phyloP scores from a whole-genome alignment of 169 alveolate species.

The Eimeria maxima region DNA sequence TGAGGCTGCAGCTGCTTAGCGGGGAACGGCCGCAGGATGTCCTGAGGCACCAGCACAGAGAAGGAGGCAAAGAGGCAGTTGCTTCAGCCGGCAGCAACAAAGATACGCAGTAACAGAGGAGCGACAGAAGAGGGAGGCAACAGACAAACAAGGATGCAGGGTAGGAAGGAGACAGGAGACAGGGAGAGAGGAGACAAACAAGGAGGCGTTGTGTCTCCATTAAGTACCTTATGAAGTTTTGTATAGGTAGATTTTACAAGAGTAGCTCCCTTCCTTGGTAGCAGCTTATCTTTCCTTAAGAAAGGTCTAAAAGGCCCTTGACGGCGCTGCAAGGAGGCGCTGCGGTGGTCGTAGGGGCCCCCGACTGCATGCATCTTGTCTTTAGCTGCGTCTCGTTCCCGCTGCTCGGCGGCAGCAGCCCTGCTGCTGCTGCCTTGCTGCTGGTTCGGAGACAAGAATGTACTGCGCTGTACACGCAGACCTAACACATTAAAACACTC shows the following conservation, averaged over 20 bases:
- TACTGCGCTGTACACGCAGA: slow-evolving; percentile 58
- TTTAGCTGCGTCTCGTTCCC: not conserved
- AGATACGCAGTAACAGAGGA: not conserved
- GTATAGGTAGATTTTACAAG: slow-evolving; percentile 67
- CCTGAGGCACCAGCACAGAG: slow-evolving; percentile 28
- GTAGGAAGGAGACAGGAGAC: not conserved
- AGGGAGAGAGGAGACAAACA: not conserved
- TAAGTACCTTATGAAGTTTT: slow-evolving; percentile 78
- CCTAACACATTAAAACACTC: slow-evolving; percentile 80
- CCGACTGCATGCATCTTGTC: not conserved
- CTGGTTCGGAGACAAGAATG: not conserved
- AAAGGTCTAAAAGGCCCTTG: slow-evolving; percentile 79
- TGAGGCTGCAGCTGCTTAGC: slow-evolving; percentile 62
- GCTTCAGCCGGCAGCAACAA: not conserved
- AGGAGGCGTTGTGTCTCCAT: not conserved
- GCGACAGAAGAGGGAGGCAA: no score
- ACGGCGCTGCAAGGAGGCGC: not conserved
- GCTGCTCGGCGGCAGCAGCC: slow-evolving; percentile 23
- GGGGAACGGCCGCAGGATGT: slow-evolving; percentile 72
- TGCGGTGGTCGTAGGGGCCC: not conserved
- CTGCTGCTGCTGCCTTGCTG: slow-evolving; percentile 32
- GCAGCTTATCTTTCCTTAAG: slow-evolving; percentile 55
- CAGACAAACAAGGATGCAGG: not conserved
- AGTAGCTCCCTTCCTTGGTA: not conserved
- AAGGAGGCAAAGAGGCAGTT: not conserved